Conservation (phyloP, 148 eudicot genomes). For the Amaranthus palmeri region DNA sequence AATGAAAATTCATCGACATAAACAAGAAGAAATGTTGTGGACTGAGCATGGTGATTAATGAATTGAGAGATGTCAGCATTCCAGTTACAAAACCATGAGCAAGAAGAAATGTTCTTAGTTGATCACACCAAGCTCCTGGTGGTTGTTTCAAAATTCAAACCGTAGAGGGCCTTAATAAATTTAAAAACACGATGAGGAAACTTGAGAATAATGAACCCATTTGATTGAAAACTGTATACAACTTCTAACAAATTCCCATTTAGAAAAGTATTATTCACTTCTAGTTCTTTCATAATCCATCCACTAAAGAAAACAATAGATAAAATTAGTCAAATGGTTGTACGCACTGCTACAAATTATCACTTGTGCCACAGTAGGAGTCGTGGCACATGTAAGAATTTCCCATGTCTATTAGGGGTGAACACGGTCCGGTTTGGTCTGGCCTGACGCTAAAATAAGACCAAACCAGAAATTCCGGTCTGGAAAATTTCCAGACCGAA, state of each 20-base stretch:
- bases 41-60: not conserved
- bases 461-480: no score
- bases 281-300: not conserved
- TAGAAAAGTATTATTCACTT: not conserved
- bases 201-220: not conserved
- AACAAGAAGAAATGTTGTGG: not conserved
- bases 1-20: not conserved
- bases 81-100: not conserved
- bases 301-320: not conserved
- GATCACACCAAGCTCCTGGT: not conserved
- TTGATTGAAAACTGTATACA: not conserved
- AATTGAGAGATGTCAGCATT: not conserved
- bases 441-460: no score
- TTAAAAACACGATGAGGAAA: not conserved
- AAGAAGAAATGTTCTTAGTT: not conserved
- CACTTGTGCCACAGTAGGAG: no score
- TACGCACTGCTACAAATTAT: not conserved
- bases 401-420: no score
- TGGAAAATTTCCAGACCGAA: no score
- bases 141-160: constrained; percentile 4
- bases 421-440: no score
- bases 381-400: no score
- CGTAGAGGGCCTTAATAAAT: not conserved
- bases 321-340: not conserved
- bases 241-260: constrained; percentile 2